These are phyloP conservation scores for Angophora floribunda DNA, from an alignment of 345 rosid species.

Conservation along the genomic window DNA sequence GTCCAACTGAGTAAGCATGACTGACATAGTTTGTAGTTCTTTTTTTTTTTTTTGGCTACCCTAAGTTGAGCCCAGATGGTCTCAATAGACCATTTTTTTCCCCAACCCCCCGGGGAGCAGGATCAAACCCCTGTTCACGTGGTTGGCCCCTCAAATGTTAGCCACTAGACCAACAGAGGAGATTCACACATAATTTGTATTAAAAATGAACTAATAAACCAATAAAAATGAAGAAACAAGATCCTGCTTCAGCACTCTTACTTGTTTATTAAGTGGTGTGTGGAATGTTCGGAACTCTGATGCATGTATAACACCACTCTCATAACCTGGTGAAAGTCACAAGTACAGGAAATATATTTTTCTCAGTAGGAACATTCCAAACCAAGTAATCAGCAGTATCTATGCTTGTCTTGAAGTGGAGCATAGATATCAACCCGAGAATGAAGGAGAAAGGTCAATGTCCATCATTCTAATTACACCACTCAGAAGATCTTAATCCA, in stretches of 20 bases:
- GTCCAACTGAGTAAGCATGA: background rate
- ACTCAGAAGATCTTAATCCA: background rate
- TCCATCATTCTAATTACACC: background rate
- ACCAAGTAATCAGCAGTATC: background rate
- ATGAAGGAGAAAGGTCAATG: background rate
- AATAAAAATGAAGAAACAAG: background rate
- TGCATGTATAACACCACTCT: slow-evolving; percentile 72
- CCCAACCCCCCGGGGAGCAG: background rate
- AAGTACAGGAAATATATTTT: background rate
- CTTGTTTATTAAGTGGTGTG: slow-evolving; percentile 87
- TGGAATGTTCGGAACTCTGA: slow-evolving; percentile 94
- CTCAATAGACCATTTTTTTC: background rate
- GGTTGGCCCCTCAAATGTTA: background rate
- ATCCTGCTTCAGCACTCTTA: slow-evolving; percentile 1
- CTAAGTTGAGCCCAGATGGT: background rate
- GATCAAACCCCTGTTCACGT: background rate
- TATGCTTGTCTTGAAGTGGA: background rate
- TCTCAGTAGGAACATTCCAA: background rate
- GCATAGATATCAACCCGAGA: background rate
- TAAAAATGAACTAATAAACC: background rate
- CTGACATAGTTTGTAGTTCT: background rate
- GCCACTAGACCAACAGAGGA: background rate
- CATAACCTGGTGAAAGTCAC: slow-evolving; percentile 39
- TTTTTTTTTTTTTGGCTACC: background rate
- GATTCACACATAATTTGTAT: background rate